Percentiles rank a stretch among this genome's conserved stretches.
Conservation (phyloP, 2,329 filamentous ascomycete species). For the Paecilomyces dactylethromorphus region DNA sequence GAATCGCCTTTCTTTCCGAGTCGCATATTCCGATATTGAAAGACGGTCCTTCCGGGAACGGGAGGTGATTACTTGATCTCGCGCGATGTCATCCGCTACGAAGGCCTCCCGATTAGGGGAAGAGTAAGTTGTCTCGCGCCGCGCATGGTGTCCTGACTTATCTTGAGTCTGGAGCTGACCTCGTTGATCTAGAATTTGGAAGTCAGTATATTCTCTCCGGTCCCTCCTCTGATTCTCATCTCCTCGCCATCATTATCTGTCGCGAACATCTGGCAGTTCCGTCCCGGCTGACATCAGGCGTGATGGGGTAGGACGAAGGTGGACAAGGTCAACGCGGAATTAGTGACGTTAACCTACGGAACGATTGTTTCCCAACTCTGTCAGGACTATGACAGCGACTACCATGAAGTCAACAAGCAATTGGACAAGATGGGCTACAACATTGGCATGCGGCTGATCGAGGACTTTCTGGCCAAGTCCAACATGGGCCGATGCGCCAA, state of each 20-base stretch:
- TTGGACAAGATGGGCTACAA: slow-evolving; percentile 99
- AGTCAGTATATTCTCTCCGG: slow-evolving; percentile 54
- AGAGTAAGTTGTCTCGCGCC: slow-evolving; percentile 52
- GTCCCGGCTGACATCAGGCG: background rate
- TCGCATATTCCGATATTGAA: background rate
- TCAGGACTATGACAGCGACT: slow-evolving; percentile 92
- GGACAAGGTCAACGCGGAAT: slow-evolving; percentile 96
- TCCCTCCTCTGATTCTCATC: background rate
- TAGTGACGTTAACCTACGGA: slow-evolving; percentile 95
- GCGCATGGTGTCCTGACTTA: background rate
- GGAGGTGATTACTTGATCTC: background rate
- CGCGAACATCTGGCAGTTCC: background rate
- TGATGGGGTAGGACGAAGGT: slow-evolving; percentile 65
- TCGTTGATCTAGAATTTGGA: slow-evolving; percentile 67
- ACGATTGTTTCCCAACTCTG: slow-evolving; percentile 95
- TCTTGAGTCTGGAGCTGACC: slow-evolving; percentile 14
- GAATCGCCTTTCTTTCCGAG: background rate
- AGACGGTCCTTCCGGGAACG: background rate
- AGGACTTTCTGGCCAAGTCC: slow-evolving; percentile 95
- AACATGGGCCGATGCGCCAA: slow-evolving; percentile 83
- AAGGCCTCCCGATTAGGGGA: slow-evolving; percentile 66
- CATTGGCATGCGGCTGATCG: slow-evolving; percentile 89
- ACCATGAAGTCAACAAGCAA: slow-evolving; percentile 93
- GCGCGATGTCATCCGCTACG: slow-evolving; percentile 50
- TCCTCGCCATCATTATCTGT: background rate